Evolutionary conservation across 2,329 filamentous ascomycete genomes (phyloP).

Genomic region (Arthrinium phaeospermum): DNA sequence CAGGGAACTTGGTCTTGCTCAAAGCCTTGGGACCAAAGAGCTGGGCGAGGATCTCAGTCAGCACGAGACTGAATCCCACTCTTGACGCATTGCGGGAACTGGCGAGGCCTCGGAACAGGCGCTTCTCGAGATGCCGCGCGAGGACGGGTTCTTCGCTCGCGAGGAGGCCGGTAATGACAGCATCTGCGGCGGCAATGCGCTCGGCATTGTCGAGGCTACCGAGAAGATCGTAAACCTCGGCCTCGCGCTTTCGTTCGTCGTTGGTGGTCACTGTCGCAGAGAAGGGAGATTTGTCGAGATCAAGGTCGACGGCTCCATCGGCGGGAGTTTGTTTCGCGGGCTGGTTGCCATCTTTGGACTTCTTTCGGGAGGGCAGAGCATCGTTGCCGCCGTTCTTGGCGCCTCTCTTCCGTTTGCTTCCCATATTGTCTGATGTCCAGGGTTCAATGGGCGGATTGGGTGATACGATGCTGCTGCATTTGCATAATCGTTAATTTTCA

Average conservation of each 20-base stretch:
- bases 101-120: slow-evolving; percentile 85
- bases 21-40: slow-evolving; percentile 62
- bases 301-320: slow-evolving; percentile 33
- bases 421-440: slow-evolving; percentile 40
- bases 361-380: slow-evolving; percentile 43
- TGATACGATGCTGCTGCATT: slow-evolving; percentile 14
- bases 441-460: slow-evolving; percentile 19
- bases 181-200: slow-evolving; percentile 63
- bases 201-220: slow-evolving; percentile 63
- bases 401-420: slow-evolving; percentile 49
- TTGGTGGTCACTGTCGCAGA: slow-evolving; percentile 52
- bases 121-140: slow-evolving; percentile 64
- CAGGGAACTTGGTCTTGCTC: slow-evolving; percentile 53
- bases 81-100: slow-evolving; percentile 89
- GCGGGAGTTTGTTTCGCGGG: slow-evolving; percentile 15
- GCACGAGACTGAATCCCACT: slow-evolving; percentile 85
- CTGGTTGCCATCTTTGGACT: slow-evolving; percentile 40
- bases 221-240: slow-evolving; percentile 64
- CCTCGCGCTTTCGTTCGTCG: slow-evolving; percentile 63
- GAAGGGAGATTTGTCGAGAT: slow-evolving; percentile 53
- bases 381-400: slow-evolving; percentile 35
- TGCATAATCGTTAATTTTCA: neutral
- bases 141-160: slow-evolving; percentile 59
- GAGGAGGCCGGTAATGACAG: slow-evolving; percentile 62
- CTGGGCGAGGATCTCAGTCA: slow-evolving; percentile 80